Percentiles rank a stretch among this genome's conserved stretches.
phyloP scores from a whole-genome alignment of 139 green algal genomes.

The Asterochloris erici region DNA sequence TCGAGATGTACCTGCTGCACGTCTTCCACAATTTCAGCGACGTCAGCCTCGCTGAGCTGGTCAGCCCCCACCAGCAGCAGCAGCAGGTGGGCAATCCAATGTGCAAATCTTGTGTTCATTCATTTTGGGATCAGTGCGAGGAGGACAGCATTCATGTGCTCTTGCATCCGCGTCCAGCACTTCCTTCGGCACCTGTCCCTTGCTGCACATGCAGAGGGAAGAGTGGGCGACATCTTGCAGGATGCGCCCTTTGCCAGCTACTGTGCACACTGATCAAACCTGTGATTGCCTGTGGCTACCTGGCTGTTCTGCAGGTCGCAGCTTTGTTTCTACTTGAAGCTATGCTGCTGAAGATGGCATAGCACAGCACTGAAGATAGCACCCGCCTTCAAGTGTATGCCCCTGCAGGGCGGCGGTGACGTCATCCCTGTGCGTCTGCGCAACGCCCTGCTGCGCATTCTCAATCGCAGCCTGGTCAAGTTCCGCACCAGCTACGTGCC shows the following conservation, averaged over 20 bases:
- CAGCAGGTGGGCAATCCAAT: conserved; percentile 2
- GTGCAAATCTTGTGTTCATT: neutral
- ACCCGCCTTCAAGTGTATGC: no score
- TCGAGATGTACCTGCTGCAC: conserved; percentile 57
- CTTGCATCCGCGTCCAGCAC: no score
- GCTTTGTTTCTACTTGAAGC: neutral
- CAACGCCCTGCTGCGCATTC: conserved; percentile 25
- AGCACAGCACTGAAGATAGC: no score
- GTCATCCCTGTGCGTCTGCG: conserved; percentile 22
- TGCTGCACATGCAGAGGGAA: no score
- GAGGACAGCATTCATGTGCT: no score
- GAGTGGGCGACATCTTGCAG: no score
- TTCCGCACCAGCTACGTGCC: conserved; percentile 23
- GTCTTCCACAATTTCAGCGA: conserved; percentile 40
- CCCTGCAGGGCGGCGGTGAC: conserved; percentile 20
- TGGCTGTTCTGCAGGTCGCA: neutral
- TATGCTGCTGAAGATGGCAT: no score
- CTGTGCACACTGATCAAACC: no score
- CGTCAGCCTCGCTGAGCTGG: conserved; percentile 27
- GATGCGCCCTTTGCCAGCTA: no score
- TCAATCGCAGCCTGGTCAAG: conserved; percentile 13
- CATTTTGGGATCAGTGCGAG: neutral
- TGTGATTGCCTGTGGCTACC: neutral
- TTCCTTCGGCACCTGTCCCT: no score
- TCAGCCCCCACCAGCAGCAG: conserved; percentile 8